Evolutionary conservation across 106 monocot genomes (phyloP).

Genomic region (Iris macrosiphon): DNA sequence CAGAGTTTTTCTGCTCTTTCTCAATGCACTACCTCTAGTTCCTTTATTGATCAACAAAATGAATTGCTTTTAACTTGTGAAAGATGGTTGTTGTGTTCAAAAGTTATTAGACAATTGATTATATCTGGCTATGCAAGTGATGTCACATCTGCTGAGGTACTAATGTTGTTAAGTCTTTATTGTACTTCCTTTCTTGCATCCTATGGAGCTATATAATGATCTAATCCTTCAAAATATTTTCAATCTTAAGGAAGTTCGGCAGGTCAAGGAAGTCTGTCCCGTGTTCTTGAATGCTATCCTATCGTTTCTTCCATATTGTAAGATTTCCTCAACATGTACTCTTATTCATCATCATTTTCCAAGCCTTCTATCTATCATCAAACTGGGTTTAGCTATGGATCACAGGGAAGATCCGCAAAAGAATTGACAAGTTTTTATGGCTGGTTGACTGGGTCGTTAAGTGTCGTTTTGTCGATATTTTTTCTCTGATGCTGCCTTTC

Average conservation of each 20-base stretch:
- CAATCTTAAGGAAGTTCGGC: constrained; percentile 42
- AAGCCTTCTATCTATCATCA: background rate
- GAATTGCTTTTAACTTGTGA: constrained; percentile 76
- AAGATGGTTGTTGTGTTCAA: constrained; percentile 85
- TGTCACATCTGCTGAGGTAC: constrained; percentile 68
- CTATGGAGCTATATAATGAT: background rate
- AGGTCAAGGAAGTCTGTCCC: constrained; percentile 88
- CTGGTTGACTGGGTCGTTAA: too few relatives aligned
- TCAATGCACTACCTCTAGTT: constrained; percentile 27
- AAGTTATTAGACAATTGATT: constrained; percentile 72
- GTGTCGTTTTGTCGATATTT: too few relatives aligned
- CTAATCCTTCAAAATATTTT: background rate
- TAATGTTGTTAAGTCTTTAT: background rate
- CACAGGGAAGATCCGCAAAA: too few relatives aligned
- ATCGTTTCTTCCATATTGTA: constrained; percentile 88
- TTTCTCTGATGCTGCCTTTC: too few relatives aligned
- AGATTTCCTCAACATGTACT: constrained; percentile 17
- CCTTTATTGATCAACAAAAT: constrained; percentile 35
- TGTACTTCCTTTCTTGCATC: background rate
- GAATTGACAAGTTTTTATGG: too few relatives aligned
- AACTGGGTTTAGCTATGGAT: too few relatives aligned
- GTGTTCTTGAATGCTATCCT: constrained; percentile 69
- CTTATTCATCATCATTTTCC: background rate
- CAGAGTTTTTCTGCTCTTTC: constrained; percentile 50
- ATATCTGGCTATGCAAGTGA: constrained; percentile 85